Percentiles rank a stretch among this genome's conserved stretches.
Conservation (phyloP, 495 filamentous ascomycete species). For the Penicillium bialowiezense region DNA sequence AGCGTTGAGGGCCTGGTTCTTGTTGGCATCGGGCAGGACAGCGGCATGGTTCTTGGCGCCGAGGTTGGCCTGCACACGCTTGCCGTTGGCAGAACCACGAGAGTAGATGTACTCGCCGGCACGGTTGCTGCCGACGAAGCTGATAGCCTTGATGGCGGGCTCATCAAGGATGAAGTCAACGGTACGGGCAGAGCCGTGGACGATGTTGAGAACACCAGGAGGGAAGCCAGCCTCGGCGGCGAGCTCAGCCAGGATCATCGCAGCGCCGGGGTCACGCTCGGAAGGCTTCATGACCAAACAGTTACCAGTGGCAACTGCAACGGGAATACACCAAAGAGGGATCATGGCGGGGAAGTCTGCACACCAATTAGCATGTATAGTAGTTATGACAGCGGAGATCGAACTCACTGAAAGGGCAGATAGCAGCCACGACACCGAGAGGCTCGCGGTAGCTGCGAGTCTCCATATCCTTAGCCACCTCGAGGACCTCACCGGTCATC, state of each 20-base stretch:
- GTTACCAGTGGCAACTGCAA: constrained; percentile 93
- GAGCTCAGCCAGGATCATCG: constrained; percentile 96
- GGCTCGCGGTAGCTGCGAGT: constrained; percentile 91
- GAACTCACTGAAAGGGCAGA: constrained; percentile 93
- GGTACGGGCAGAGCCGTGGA: constrained; percentile 86
- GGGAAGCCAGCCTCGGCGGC: constrained; percentile 91
- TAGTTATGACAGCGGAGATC: background rate
- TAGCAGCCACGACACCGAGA: constrained; percentile 90
- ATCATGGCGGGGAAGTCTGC: constrained; percentile 99
- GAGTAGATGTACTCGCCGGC: constrained; percentile 96
- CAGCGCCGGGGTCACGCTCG: constrained; percentile 95
- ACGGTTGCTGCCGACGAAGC: constrained; percentile 94
- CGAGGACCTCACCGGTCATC: constrained; percentile 88
- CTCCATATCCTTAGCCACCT: constrained; percentile 99
- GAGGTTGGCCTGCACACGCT: constrained; percentile 94
- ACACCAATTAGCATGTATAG: constrained; percentile 11
- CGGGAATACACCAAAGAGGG: constrained; percentile 93
- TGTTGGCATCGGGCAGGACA: constrained; percentile 93
- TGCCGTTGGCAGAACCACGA: constrained; percentile 87
- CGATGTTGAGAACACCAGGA: constrained; percentile 87
- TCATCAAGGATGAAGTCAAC: constrained; percentile 98
- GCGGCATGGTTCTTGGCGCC: constrained; percentile 99
- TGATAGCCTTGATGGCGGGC: constrained; percentile 95
- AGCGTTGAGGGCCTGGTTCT: constrained; percentile 94
- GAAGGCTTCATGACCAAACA: constrained; percentile 95